Evolutionary conservation across 202 grass and related monocot species (phyloP), one percentile per base, ranked within the genome.

Genomic region (Schoenoplectus tabernaemontani): DNA sequence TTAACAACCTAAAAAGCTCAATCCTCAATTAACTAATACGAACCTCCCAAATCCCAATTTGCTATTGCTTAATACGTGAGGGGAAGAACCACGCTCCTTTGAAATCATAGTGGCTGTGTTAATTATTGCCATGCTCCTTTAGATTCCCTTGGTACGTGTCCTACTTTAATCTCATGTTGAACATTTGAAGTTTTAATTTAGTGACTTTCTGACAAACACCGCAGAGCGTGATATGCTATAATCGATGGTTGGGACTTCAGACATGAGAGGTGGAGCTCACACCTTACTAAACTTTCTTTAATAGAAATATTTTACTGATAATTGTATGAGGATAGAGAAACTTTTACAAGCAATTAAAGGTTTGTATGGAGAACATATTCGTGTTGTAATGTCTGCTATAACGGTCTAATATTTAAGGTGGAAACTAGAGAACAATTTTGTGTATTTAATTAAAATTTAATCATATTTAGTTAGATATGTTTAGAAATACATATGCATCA

Each of bases 41-140:
- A n/a, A 51, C 69, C 69, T n/a, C 69, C 66, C 69, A 74, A 74
- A 53, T 51, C 9, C 26, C 15, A 5, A 37, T n/a, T n/a, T n/a
- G n/a, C n/a, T 67, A 74, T 74, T 74, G 69, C 43, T 41, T 71
- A 71, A 50, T 48, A 50, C 67, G 41, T 47, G 9, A n/a, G 67
- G 36, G 41, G 67, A 28, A 28, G 67, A 72, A 12, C 67, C 22
- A 72, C 43, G 67, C 67, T 48, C 19, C 66, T 50, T 48, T 5
- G 32, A 50, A 68, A 7, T 2, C 67, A 50, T 72, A 72, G 53
- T 34, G 24, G 46, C 46, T 34, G 26, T 53, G 46, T 53, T 74
- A 74, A 74, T 74, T 34, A 53, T 74, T 74, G 26, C 11, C 26
- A 74, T 34, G 69, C 67, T 72, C 67, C 42, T 48, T 1, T 72